Base-by-base conservation (phyloP, 148 eudicot species). In the Chenopodium berlandieri region DNA sequence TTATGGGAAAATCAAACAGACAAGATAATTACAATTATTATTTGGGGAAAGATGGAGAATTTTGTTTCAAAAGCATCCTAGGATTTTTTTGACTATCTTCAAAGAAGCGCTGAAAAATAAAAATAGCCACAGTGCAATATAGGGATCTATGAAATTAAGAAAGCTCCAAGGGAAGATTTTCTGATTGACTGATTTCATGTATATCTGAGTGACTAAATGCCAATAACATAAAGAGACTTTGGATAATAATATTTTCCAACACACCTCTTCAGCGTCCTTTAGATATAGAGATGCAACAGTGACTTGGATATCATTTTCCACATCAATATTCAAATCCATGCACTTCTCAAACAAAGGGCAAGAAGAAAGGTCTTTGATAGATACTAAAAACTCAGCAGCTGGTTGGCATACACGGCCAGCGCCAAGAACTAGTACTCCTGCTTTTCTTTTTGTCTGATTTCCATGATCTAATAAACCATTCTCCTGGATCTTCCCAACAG, bases 401-500 rank as follows among this genome's bases (percentile, higher is more conserved):
- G 99, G 99, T 86, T 89, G 91, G 87, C 99, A 97, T 73, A 97
- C 99, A 27, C 98, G 89, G n/a, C 99, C 99, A 81, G 99, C 98
- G 80, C 99, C 99, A 84, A 97, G 91, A 81, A 97, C 92, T 11
- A 97, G 88, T 78, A 97, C 93, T n/a, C 47, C 67, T 72, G 81
- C 72, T 83, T 86, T 91, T 66, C 78, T 89, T 75, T 74, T 88
- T 34, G 47, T 66, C 78, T 86, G 87, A 75, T 75, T 78, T 73
- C 80, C 86, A 71, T 64, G 70, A 60, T 40, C 77, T 20, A 74
- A 47, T 20, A 74, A 47, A 22, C 85, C 89, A 67, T 80, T 87
- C 80, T 90, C 88, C 40, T 87, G 84, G 77, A 87, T 79, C 76
- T 84, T 86, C 27, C 97, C 97, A 73, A 91, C 81, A 75, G 86